A percentile compares a stretch with the other conserved stretches of the same genome.
Conservation (phyloP, 2,329 filamentous ascomycete genomes). For the Trichophyton rubrum region DNA sequence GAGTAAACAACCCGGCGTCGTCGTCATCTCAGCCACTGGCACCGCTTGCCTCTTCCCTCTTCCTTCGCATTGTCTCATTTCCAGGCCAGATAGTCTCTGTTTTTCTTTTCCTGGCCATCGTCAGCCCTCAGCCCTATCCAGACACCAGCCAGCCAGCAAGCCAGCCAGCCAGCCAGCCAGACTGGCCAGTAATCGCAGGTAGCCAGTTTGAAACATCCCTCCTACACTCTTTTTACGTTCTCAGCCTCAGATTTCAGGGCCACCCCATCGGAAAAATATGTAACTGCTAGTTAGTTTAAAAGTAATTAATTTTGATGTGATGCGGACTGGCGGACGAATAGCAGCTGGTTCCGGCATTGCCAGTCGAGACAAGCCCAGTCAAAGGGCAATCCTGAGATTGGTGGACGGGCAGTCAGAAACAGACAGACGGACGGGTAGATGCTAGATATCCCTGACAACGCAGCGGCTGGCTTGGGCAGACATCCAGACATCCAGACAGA, state of each 20-base stretch:
- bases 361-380: neutral
- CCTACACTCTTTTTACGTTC: neutral
- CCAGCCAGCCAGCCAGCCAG: no score
- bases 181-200: no score
- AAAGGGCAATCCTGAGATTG: neutral
- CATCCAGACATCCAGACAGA: no score
- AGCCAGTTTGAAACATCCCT: no score
- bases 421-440: neutral
- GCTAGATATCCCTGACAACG: neutral
- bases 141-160: no score
- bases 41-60: neutral
- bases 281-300: no score
- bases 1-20: no score
- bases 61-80: neutral
- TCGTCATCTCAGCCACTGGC: no score
- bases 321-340: neutral
- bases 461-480: no score
- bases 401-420: neutral
- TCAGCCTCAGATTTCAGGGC: neutral
- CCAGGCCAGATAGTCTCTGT: no score
- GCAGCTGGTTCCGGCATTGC: neutral
- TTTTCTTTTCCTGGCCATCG: neutral
- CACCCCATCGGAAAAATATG: neutral
- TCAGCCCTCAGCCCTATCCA: conserved; percentile 2
- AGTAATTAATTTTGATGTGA: neutral